phyloP scores from a whole-genome alignment of 2,329 filamentous ascomycete genomes.

The Talaromyces amestolkiae region DNA sequence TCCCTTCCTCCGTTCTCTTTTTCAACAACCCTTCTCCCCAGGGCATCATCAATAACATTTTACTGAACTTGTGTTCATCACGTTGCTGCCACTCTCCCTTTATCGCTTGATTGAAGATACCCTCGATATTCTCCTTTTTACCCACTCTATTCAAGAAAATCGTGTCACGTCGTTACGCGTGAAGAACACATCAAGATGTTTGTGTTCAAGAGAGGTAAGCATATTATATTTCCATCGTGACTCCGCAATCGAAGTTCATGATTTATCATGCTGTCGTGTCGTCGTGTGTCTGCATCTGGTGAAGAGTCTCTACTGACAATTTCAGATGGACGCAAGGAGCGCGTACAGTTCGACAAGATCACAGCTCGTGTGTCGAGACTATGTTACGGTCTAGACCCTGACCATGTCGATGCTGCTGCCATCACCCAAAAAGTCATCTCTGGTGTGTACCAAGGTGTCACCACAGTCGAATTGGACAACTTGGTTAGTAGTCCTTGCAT shows the following conservation, averaged over 20 bases:
- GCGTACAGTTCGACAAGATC: slow-evolving; percentile 99
- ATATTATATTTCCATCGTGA: slow-evolving; percentile 7
- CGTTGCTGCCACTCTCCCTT: neutral
- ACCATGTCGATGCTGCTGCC: slow-evolving; percentile 93
- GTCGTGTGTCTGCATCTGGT: neutral
- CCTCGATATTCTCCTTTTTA: neutral
- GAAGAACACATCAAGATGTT: slow-evolving; percentile 50
- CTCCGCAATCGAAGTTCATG: slow-evolving; percentile 22
- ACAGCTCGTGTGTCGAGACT: slow-evolving; percentile 95
- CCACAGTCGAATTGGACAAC: slow-evolving; percentile 93
- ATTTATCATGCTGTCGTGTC: neutral
- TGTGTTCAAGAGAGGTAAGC: slow-evolving; percentile 62
- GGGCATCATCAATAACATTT: neutral
- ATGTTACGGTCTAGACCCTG: slow-evolving; percentile 94
- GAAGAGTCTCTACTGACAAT: slow-evolving; percentile 6
- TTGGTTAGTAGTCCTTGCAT: slow-evolving; percentile 62
- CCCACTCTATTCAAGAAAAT: neutral
- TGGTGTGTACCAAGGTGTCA: slow-evolving; percentile 97
- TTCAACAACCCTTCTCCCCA: neutral
- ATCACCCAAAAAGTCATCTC: slow-evolving; percentile 99
- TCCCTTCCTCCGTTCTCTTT: slow-evolving; percentile 1
- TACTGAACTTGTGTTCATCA: neutral
- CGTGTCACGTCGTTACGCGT: slow-evolving; percentile 2
- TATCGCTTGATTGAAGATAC: neutral
- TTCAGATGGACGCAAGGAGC: slow-evolving; percentile 96